Conservation (phyloP, 2,329 filamentous ascomycete species). For the Alternaria ventricosa region DNA sequence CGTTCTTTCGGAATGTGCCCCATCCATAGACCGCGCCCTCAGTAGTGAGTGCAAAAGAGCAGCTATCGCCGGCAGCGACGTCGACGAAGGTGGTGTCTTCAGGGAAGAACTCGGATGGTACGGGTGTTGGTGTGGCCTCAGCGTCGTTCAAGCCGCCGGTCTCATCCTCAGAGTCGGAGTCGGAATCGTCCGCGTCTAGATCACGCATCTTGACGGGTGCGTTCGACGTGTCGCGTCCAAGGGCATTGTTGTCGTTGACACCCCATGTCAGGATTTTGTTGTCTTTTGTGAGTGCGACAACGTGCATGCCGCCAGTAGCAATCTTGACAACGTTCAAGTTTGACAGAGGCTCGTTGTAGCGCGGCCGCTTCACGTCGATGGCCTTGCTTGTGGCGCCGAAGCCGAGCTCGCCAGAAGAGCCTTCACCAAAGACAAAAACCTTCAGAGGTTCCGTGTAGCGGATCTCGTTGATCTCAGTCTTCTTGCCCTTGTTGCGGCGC, state of each 20-base stretch:
- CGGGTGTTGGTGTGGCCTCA: slow-evolving; percentile 70
- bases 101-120: slow-evolving; percentile 64
- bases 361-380: slow-evolving; percentile 77
- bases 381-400: slow-evolving; percentile 71
- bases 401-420: slow-evolving; percentile 80
- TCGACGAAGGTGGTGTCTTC: slow-evolving; percentile 69
- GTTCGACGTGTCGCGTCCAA: slow-evolving; percentile 76
- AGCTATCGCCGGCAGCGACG: slow-evolving; percentile 75
- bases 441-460: slow-evolving; percentile 69
- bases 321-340: slow-evolving; percentile 74
- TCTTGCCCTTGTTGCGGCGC: slow-evolving; percentile 38
- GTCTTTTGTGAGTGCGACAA: slow-evolving; percentile 75
- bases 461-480: slow-evolving; percentile 65
- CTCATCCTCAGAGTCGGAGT: slow-evolving; percentile 56
- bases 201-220: slow-evolving; percentile 65
- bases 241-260: slow-evolving; percentile 82
- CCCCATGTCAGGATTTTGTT: slow-evolving; percentile 87
- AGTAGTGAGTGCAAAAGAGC: slow-evolving; percentile 76
- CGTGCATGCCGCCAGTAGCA: slow-evolving; percentile 83
- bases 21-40: slow-evolving; percentile 81
- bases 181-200: slow-evolving; percentile 57
- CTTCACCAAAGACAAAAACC: slow-evolving; percentile 82
- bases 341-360: slow-evolving; percentile 68
- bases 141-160: slow-evolving; percentile 73
- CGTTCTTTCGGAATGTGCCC: slow-evolving; percentile 78